Base-by-base conservation (phyloP, 2,329 filamentous ascomycete species). In the Stagonosporopsis vannaccii region DNA sequence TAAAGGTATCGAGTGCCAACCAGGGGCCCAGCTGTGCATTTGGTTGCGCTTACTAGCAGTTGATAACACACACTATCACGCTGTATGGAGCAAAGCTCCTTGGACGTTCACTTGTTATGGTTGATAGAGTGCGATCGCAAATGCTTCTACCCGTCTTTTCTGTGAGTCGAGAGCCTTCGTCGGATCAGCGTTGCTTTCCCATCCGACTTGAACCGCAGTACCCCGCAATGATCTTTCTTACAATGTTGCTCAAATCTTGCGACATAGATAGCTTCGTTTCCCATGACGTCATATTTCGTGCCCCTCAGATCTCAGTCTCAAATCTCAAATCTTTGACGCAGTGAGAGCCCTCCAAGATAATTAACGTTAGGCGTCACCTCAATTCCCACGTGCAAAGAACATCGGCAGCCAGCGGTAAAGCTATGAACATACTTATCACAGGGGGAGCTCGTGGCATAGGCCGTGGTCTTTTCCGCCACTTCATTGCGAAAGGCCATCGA, bases 371-470 rank as follows among this genome's bases (percentile, higher is more conserved):
- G 15, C 6, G 20, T n/a, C 9, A 25, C n/a, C 7, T 8, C 13
- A 15, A n/a, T 12, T 8, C 17, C 2, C 13, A 25, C 13, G 12
- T 32, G 33, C 44, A n/a, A 19, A 28, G 4, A 1, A 55, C 49
- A 30, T 32, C 54, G 19, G 30, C 42, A 15, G 20, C 32, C 22
- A 25, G 37, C 11, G 13, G 19, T 4, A 46, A 59, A 26, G 37
- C 52, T 13, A 52, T 74, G 15, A 71, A 70, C n/a, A 63, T 73
- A 12, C 65, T 79, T 47, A 69, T 79, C 40, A 77, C 75, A n/a
- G 79, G 79, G 25, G 79, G 75, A 44, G 78, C 78, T 4, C 73
- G 77, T 25, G 80, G 80, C 23, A 81, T 82, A 40, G 79, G 81
- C 22, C 75, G 80, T 35, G 77, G 75, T 30, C 69, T 81, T 15